A percentile compares a stretch with the other conserved stretches of the same genome.
These are phyloP conservation scores for Suillus plorans DNA, from an alignment of 768 basidiomycete genomes.

Conservation along the genomic window DNA sequence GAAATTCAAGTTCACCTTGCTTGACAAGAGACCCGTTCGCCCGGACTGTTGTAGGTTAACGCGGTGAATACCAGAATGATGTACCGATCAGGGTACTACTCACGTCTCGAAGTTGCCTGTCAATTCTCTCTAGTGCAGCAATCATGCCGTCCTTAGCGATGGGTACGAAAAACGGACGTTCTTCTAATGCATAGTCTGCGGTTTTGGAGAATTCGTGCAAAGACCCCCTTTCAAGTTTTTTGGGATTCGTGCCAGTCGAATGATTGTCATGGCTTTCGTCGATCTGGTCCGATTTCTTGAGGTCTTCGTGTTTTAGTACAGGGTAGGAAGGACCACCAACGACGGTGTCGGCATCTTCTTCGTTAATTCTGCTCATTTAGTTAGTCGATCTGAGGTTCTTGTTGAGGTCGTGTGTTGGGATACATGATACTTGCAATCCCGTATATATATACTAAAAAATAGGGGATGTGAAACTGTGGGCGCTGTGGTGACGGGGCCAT, in stretches of 20 bases:
- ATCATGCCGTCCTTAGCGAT: conserved; percentile 69
- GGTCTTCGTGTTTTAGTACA: conserved; percentile 24
- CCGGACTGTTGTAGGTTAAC: conserved; percentile 48
- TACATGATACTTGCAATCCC: too few species aligned
- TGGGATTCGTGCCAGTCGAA: conserved; percentile 12
- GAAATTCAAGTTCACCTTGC: conserved; percentile 44
- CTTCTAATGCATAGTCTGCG: conserved; percentile 50
- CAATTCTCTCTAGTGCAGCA: conserved; percentile 67
- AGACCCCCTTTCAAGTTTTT: conserved; percentile 9
- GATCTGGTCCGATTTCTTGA: conserved; percentile 17
- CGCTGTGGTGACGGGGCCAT: too few species aligned
- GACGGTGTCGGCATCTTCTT: conserved; percentile 38
- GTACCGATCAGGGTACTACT: conserved; percentile 42
- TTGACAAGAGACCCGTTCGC: conserved; percentile 56
- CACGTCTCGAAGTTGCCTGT: conserved; percentile 52
- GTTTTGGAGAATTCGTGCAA: conserved; percentile 44
- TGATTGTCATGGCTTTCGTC: conserved; percentile 17
- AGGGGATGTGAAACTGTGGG: too few species aligned
- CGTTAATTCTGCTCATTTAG: conserved; percentile 36
- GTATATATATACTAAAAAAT: too few species aligned
- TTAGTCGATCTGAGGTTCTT: conserved; percentile 42
- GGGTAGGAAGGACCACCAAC: conserved; percentile 37
- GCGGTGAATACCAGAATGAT: background rate
- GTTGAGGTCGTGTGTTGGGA: conserved; percentile 49
- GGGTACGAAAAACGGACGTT: conserved; percentile 69